Evolutionary conservation across 2,329 filamentous ascomycete species (phyloP).

Genomic region (Pestalotiopsis sp.): DNA sequence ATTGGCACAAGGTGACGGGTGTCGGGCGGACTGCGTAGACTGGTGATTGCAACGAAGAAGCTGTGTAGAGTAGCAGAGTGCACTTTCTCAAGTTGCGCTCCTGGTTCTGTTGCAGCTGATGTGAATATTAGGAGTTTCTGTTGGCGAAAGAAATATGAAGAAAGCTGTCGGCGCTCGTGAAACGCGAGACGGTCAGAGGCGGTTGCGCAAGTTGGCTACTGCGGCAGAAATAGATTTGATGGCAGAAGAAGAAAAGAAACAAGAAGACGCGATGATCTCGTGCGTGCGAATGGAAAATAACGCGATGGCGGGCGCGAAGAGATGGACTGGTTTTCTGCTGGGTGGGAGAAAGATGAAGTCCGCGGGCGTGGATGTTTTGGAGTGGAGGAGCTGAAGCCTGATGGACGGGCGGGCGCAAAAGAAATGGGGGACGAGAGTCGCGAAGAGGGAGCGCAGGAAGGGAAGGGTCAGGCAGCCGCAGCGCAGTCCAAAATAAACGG

Average conservation of each 20-base stretch:
- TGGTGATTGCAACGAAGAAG: neutral
- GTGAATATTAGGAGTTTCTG: too few relatives aligned
- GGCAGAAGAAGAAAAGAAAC: constrained; percentile 20
- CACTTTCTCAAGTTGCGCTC: neutral
- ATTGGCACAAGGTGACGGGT: neutral
- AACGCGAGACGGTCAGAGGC: constrained; percentile 13
- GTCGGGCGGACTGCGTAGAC: neutral
- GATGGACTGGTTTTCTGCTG: neutral
- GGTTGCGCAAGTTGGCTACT: constrained; percentile 38
- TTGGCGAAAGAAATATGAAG: neutral
- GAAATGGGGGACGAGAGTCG: constrained; percentile 5
- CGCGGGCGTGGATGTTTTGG: neutral
- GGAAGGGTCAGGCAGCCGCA: constrained; percentile 10
- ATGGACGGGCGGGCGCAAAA: constrained; percentile 14
- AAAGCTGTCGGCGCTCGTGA: neutral
- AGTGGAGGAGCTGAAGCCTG: neutral
- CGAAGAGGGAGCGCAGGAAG: constrained; percentile 6
- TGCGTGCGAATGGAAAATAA: constrained; percentile 17
- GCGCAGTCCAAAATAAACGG: constrained; percentile 11
- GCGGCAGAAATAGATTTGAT: constrained; percentile 19
- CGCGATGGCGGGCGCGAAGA: neutral
- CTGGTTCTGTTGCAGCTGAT: neutral
- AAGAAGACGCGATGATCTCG: constrained; percentile 19
- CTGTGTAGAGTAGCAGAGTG: neutral
- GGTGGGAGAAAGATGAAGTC: neutral